Evolutionary conservation across 2,329 filamentous ascomycete genomes (phyloP).

Genomic region (Neonectria ditissima): DNA sequence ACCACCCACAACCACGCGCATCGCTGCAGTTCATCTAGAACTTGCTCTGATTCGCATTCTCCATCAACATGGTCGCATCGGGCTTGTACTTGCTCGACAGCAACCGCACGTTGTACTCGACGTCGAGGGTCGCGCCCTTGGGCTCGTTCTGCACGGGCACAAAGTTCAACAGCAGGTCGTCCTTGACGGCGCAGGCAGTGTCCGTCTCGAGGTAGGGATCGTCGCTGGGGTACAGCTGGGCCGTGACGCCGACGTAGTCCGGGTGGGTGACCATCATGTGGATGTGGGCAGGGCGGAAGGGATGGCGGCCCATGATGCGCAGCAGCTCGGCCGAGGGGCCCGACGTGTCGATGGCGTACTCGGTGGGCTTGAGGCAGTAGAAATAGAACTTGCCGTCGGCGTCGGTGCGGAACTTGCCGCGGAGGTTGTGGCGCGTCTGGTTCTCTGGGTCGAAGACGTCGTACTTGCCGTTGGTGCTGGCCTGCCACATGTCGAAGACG

Average conservation of each 20-base stretch:
- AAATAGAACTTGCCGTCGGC: conserved; percentile 77
- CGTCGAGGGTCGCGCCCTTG: conserved; percentile 51
- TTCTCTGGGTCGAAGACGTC: conserved; percentile 80
- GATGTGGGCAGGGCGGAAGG: conserved; percentile 63
- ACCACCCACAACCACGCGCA: neutral
- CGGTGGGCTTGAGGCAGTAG: conserved; percentile 81
- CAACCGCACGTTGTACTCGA: conserved; percentile 58
- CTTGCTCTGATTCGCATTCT: conserved; percentile 46
- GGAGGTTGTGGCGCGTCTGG: conserved; percentile 79
- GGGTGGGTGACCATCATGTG: conserved; percentile 68
- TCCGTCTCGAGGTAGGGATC: conserved; percentile 70
- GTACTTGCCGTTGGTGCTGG: conserved; percentile 80
- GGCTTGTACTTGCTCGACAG: conserved; percentile 59
- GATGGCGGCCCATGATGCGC: conserved; percentile 60
- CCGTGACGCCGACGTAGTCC: conserved; percentile 78
- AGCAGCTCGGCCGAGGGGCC: conserved; percentile 60
- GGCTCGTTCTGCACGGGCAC: conserved; percentile 56
- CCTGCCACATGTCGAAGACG: conserved; percentile 84
- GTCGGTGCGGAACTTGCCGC: conserved; percentile 80
- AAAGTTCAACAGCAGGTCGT: conserved; percentile 64
- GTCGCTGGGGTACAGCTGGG: conserved; percentile 79
- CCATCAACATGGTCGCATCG: conserved; percentile 41
- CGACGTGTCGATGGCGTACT: conserved; percentile 77
- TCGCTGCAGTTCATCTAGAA: conserved; percentile 27
- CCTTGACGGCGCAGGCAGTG: conserved; percentile 65